Conservation (phyloP, 495 filamentous ascomycete species). For the Cryomyces minteri region DNA sequence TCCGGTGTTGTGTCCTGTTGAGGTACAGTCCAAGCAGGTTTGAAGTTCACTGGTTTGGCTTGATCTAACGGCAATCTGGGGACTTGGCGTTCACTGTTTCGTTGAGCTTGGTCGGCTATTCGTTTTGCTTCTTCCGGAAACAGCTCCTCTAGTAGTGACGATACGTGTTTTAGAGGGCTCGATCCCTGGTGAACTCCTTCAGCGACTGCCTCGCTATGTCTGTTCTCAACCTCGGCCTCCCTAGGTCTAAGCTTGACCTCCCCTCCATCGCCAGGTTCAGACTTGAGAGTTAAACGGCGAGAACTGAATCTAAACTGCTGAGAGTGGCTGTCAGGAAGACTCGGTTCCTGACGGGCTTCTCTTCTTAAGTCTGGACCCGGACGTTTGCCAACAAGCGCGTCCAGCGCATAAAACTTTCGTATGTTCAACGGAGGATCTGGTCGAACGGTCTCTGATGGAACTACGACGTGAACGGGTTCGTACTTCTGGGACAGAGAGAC, state of each 20-base stretch:
- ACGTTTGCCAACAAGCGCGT: too few species aligned
- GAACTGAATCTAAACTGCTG: not conserved
- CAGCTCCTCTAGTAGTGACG: conserved; percentile 35
- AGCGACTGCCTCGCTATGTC: conserved; percentile 2
- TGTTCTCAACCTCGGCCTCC: not conserved
- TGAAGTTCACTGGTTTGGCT: not conserved
- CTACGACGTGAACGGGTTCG: too few species aligned
- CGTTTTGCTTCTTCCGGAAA: conserved; percentile 31
- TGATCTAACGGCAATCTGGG: conserved; percentile 16
- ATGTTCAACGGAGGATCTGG: too few species aligned
- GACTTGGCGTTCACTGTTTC: conserved; percentile 4
- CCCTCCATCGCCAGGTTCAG: not conserved
- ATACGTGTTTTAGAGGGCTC: not conserved
- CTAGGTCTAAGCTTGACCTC: not conserved
- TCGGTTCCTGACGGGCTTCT: too few species aligned
- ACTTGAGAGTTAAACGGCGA: not conserved
- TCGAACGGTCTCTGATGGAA: too few species aligned
- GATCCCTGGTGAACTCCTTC: conserved; percentile 4
- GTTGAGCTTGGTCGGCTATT: conserved; percentile 2
- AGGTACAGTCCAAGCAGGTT: not conserved
- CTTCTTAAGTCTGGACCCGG: too few species aligned
- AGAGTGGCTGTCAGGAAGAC: too few species aligned
- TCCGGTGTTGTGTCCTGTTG: not conserved
- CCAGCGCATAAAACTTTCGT: too few species aligned
- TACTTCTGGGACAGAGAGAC: too few species aligned